These are phyloP conservation scores for Porphyrellus sp. DNA, from an alignment of 1,284 basidiomycete species.

Conservation along the genomic window DNA sequence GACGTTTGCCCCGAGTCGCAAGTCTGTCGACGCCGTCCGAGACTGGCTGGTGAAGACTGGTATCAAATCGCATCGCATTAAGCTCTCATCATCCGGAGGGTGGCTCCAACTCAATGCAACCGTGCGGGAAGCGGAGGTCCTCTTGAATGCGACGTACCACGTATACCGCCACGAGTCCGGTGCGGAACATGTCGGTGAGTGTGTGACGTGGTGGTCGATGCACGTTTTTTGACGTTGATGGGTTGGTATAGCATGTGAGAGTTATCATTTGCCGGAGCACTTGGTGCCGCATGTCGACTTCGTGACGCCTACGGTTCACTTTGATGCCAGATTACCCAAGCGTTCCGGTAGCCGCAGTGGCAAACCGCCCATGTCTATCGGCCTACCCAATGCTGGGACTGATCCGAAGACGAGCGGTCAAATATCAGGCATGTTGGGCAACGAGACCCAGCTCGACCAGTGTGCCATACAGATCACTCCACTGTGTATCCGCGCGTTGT, in stretches of 20 bases:
- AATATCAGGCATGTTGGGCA: too few relatives aligned
- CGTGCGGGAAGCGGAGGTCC: background rate
- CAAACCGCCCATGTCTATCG: conserved; percentile 14
- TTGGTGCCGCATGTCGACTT: conserved; percentile 45
- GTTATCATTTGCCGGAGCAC: conserved; percentile 43
- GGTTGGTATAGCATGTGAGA: conserved; percentile 43
- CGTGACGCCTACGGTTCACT: conserved; percentile 44
- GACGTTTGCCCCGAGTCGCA: conserved; percentile 40
- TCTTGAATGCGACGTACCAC: background rate
- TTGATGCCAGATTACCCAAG: conserved; percentile 6
- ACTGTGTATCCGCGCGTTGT: conserved; percentile 38
- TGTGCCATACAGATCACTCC: too few relatives aligned
- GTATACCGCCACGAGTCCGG: background rate
- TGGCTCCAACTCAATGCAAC: background rate
- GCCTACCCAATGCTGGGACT: conserved; percentile 31
- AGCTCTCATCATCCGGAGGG: conserved; percentile 21
- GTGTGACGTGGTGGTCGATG: too few relatives aligned
- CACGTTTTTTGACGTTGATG: too few relatives aligned
- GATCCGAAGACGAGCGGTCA: conserved; percentile 36
- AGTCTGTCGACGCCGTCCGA: conserved; percentile 39
- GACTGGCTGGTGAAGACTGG: conserved; percentile 40
- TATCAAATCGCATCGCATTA: conserved; percentile 21
- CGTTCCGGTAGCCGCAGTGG: background rate
- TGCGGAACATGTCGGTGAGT: conserved; percentile 26
- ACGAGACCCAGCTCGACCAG: too few relatives aligned